Conservation (phyloP, 2,329 filamentous ascomycete genomes). For the Ilyonectria sp. region DNA sequence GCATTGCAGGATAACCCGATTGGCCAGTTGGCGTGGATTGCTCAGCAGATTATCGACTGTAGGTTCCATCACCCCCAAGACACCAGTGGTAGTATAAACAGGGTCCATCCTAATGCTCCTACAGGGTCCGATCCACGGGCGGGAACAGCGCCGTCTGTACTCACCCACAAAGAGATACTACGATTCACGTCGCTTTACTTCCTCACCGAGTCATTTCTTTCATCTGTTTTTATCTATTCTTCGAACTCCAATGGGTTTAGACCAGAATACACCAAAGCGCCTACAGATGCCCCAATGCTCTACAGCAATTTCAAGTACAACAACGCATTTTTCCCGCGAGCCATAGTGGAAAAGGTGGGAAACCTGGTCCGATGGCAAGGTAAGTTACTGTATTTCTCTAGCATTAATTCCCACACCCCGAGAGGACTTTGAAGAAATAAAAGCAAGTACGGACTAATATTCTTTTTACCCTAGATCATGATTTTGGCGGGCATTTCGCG, state of each 20-base stretch:
- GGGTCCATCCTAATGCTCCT: too few species aligned
- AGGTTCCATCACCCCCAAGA: too few species aligned
- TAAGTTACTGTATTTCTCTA: too few species aligned
- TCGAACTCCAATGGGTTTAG: slow-evolving; percentile 34
- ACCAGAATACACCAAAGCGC: slow-evolving; percentile 11
- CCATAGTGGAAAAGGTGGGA: slow-evolving; percentile 29
- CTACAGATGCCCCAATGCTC: slow-evolving; percentile 35
- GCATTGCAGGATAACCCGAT: slow-evolving; percentile 57
- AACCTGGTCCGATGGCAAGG: slow-evolving; percentile 31
- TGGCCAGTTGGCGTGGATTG: slow-evolving; percentile 60
- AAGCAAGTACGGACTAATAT: too few species aligned
- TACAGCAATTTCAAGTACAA: slow-evolving; percentile 42
- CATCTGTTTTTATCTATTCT: slow-evolving; percentile 37
- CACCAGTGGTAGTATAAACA: too few species aligned
- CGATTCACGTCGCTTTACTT: slow-evolving; percentile 43
- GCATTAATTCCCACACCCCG: too few species aligned
- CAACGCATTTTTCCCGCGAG: slow-evolving; percentile 34
- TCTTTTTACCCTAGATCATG: slow-evolving; percentile 16
- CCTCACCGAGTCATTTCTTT: slow-evolving; percentile 43
- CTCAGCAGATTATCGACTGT: slow-evolving; percentile 54
- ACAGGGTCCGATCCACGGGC: slow-evolving; percentile 35
- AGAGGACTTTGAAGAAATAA: too few species aligned
- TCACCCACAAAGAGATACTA: slow-evolving; percentile 40
- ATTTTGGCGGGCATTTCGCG: slow-evolving; percentile 31
- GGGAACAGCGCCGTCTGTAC: slow-evolving; percentile 36